Percentiles rank a stretch among this genome's conserved stretches.
phyloP scores from a whole-genome alignment of 345 rosid genomes.

The Lenwebbia sp. region DNA sequence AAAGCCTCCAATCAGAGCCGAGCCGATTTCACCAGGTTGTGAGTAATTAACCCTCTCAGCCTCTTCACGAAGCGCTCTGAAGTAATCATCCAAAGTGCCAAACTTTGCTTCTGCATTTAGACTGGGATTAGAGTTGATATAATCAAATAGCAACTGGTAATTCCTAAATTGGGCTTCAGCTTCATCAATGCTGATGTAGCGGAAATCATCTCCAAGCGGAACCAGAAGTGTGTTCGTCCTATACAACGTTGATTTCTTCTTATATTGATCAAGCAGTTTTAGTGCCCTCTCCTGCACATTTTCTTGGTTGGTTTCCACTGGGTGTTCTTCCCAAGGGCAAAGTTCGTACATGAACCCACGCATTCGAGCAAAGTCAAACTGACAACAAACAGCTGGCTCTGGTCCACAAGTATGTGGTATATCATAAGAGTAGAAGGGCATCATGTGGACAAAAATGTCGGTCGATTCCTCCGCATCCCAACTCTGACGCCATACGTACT shows the following conservation, averaged over 20 bases:
- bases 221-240: conserved; percentile 85
- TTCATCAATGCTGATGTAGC: conserved; percentile 66
- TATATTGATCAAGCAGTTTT: conserved; percentile 81
- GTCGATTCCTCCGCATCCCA: conserved; percentile 94
- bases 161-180: conserved; percentile 94
- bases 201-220: conserved; percentile 99
- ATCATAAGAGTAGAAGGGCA: conserved; percentile 98
- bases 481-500: conserved; percentile 91
- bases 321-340: conserved; percentile 81
- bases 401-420: conserved; percentile 99
- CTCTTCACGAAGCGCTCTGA: conserved; percentile 66
- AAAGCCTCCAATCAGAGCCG: conserved; percentile 69
- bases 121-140: conserved; percentile 82
- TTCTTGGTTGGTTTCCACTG: conserved; percentile 63
- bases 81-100: conserved; percentile 93
- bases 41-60: conserved; percentile 81
- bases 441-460: conserved; percentile 95
- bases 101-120: conserved; percentile 78
- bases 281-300: conserved; percentile 90
- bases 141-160: conserved; percentile 81
- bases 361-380: conserved; percentile 87
- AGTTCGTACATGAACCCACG: conserved; percentile 48
- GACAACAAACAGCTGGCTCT: conserved; percentile 97
- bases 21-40: conserved; percentile 71
- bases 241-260: conserved; percentile 79